Evolutionary conservation across 768 basidiomycete species (phyloP), one percentile per base, ranked within the genome.

Genomic region (Plicaturopsis crispa): DNA sequence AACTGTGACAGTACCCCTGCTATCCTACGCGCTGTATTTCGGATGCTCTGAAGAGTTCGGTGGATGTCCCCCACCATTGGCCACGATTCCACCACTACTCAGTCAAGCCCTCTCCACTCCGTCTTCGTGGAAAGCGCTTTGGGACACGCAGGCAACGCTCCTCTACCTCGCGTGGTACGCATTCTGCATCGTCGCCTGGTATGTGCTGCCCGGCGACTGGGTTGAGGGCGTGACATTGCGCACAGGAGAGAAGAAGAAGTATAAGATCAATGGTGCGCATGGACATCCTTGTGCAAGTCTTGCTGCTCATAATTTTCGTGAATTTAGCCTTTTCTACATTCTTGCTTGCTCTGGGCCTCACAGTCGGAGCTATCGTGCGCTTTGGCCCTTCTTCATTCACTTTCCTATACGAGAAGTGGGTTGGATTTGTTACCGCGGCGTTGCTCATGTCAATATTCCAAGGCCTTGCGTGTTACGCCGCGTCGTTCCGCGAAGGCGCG

Each of bases 211-310:
- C 1, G 78, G 78, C 4, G 81, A 87, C 42, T 67, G 68, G 64
- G 67, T 90, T 4, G 66, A 83, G 33, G 90, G 90, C 17, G 73
- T 66, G 18, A 64, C 67, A 6, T 58, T 94, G 49, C 72, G 96
- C 33, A 80, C 78, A 30, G 93, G 93, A 0, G 68, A 66, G 38
- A 80, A 71, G 52, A 81, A 85, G 55, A 61, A 70, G 43, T 99
- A 99, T 70, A 97, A 88, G 65, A 90, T 96, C 43, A 98, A 99
- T 64, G 93, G 93, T 92, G 53, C 49, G 72, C 17, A 28, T 24
- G 21, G 18, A n/a, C n/a, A n/a, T n/a, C n/a, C n/a, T n/a, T n/a
- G n/a, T n/a, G n/a, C n/a, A n/a, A n/a, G n/a, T n/a, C n/a, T n/a
- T n/a, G n/a, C 34, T 31, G 36, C 14, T 33, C 17, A 10, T 36